Percentiles rank a stretch among this genome's conserved stretches.
phyloP scores from a whole-genome alignment of 257 asterid genomes.

The Nicotiana sylvestris region DNA sequence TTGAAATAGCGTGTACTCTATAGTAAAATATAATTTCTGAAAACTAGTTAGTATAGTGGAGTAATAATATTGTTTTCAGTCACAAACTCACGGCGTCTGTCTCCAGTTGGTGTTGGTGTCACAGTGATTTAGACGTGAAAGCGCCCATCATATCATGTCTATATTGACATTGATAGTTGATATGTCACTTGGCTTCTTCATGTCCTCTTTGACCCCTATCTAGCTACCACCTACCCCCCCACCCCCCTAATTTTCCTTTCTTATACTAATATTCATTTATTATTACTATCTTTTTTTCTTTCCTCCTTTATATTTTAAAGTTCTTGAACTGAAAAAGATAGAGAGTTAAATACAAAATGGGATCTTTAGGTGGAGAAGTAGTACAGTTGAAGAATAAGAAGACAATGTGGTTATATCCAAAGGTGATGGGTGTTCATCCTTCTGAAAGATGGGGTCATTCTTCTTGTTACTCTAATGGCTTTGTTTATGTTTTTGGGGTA shows the following conservation, averaged over 20 bases:
- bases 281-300: conserved; percentile 12
- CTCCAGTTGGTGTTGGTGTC: conserved; percentile 43
- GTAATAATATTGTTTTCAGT: conserved; percentile 17
- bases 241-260: not conserved
- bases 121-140: conserved; percentile 92
- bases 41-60: too few species aligned
- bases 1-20: not conserved
- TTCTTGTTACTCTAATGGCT: conserved; percentile 71
- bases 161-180: conserved; percentile 86
- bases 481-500: conserved; percentile 80
- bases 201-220: conserved; percentile 48
- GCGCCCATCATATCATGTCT: conserved; percentile 99
- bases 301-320: conserved; percentile 4
- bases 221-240: not conserved
- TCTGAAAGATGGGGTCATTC: conserved; percentile 99
- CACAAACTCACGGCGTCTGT: conserved; percentile 9
- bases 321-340: conserved; percentile 5
- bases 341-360: conserved; percentile 30
- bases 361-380: conserved; percentile 49
- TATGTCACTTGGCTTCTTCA: conserved; percentile 75
- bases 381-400: conserved; percentile 30
- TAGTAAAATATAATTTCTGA: not conserved
- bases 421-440: conserved; percentile 64
- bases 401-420: conserved; percentile 78
- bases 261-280: not conserved